Conservation (phyloP, 805 yeast genomes). For the Dipodascus albidus region DNA sequence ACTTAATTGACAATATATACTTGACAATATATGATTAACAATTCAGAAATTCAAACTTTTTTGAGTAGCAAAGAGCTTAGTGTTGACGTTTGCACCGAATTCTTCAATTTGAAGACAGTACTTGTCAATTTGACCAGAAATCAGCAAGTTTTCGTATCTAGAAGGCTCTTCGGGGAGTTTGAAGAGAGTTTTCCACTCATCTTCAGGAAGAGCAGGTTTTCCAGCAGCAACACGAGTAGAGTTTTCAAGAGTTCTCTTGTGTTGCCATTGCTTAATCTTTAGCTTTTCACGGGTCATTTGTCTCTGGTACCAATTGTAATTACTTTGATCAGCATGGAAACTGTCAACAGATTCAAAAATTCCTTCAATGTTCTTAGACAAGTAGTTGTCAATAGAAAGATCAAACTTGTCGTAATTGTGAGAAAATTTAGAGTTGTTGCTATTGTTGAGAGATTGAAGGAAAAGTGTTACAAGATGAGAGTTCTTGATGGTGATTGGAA, state of each 20-base stretch:
- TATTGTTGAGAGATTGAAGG: conserved; percentile 23
- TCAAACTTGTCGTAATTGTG: conserved; percentile 28
- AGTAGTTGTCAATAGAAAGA: conserved; percentile 31
- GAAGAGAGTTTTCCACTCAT: conserved; percentile 58
- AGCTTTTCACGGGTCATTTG: conserved; percentile 56
- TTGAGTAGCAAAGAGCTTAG: conserved; percentile 43
- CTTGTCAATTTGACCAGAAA: conserved; percentile 55
- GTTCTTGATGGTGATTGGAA: conserved; percentile 56
- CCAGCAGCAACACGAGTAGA: conserved; percentile 46
- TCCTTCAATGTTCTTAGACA: conserved; percentile 42
- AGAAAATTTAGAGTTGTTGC: conserved; percentile 4
- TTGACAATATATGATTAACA: background rate
- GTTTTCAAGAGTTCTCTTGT: conserved; percentile 55
- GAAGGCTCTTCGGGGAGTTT: conserved; percentile 67
- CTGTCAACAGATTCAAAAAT: conserved; percentile 62
- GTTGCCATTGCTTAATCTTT: conserved; percentile 66
- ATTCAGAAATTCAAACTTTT: conserved; percentile 7
- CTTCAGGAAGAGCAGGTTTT: conserved; percentile 34
- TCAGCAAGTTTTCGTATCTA: conserved; percentile 58
- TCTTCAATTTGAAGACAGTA: conserved; percentile 63
- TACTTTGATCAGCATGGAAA: conserved; percentile 66
- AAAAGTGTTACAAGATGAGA: conserved; percentile 53
- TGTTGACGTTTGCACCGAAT: conserved; percentile 53
- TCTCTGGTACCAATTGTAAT: conserved; percentile 74
- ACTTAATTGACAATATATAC: no score